Conservation (phyloP, 2,329 filamentous ascomycete species). For the Trichoderma polysporum region DNA sequence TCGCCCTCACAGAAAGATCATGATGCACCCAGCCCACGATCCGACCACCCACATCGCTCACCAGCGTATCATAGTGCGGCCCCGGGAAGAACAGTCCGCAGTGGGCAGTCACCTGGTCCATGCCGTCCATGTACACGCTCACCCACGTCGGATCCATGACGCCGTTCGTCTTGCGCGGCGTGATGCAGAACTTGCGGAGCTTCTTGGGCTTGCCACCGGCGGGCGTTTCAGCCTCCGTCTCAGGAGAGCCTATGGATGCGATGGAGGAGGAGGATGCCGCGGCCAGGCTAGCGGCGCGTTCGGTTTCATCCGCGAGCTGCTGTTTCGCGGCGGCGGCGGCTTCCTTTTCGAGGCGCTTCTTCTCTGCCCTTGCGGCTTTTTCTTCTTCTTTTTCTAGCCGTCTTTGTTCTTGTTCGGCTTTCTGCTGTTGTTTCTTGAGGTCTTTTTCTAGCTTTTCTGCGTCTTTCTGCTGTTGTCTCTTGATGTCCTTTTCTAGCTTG, state of each 20-base stretch:
- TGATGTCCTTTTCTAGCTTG: constrained; percentile 37
- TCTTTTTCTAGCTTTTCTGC: constrained; percentile 44
- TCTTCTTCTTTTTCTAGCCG: constrained; percentile 35
- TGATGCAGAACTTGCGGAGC: constrained; percentile 75
- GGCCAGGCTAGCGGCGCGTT: neutral
- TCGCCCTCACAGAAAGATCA: constrained; percentile 49
- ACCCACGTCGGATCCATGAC: constrained; percentile 71
- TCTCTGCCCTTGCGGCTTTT: constrained; percentile 38
- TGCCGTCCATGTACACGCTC: constrained; percentile 73
- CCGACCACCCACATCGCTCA: constrained; percentile 69
- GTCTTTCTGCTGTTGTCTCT: constrained; percentile 32
- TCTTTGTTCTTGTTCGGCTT: constrained; percentile 38
- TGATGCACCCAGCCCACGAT: constrained; percentile 71
- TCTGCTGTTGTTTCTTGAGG: constrained; percentile 45
- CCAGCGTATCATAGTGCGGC: constrained; percentile 70
- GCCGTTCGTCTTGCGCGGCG: constrained; percentile 58
- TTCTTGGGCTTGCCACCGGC: constrained; percentile 43
- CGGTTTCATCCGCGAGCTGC: constrained; percentile 21
- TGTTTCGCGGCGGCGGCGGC: constrained; percentile 33
- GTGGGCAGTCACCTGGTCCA: constrained; percentile 84
- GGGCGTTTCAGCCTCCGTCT: constrained; percentile 20
- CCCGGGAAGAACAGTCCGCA: constrained; percentile 76
- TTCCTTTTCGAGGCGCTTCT: constrained; percentile 32
- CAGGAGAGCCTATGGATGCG: neutral
- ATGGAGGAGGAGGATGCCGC: constrained; percentile 13